A percentile compares a stretch with the other conserved stretches of the same genome.
These are phyloP conservation scores for Globisporangium okanoganense DNA, from an alignment of 352 stramenopile genomes.

Conservation along the genomic window DNA sequence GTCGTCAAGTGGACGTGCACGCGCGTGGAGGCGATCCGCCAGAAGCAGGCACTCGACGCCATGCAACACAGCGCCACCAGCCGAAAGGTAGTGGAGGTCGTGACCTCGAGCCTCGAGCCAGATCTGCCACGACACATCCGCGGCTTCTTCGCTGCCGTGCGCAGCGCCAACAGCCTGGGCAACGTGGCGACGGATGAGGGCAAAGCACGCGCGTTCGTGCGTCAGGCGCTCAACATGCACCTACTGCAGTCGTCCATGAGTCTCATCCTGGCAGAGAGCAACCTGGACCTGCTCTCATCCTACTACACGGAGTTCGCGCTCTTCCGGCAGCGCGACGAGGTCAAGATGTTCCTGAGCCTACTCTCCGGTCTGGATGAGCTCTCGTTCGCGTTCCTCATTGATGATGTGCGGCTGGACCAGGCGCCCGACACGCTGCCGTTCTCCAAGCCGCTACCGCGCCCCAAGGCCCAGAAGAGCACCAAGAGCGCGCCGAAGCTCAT, in stretches of 20 bases:
- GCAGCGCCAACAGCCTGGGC: constrained; percentile 47
- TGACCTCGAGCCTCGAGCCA: constrained; percentile 66
- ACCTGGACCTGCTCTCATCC: constrained; percentile 68
- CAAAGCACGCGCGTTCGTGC: constrained; percentile 71
- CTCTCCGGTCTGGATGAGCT: constrained; percentile 61
- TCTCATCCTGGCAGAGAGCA: constrained; percentile 67
- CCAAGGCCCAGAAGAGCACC: constrained; percentile 42
- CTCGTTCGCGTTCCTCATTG: constrained; percentile 77
- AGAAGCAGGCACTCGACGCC: constrained; percentile 60
- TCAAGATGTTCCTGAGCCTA: constrained; percentile 71
- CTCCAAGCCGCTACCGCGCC: constrained; percentile 50
- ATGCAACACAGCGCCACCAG: constrained; percentile 38
- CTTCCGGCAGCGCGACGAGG: constrained; percentile 75
- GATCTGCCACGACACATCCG: constrained; percentile 68
- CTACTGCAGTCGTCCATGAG: constrained; percentile 64
- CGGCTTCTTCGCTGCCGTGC: constrained; percentile 60
- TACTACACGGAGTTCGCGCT: constrained; percentile 81
- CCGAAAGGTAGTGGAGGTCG: constrained; percentile 53
- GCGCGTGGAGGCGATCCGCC: constrained; percentile 63
- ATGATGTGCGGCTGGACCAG: constrained; percentile 65
- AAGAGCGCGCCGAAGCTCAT: constrained; percentile 68
- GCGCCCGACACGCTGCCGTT: constrained; percentile 72
- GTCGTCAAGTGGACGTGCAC: constrained; percentile 86
- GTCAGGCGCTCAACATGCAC: constrained; percentile 83
- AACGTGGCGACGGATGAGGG: constrained; percentile 74